phyloP scores from a whole-genome alignment of 2,329 filamentous ascomycete genomes.

The Hypoxylon sp. region DNA sequence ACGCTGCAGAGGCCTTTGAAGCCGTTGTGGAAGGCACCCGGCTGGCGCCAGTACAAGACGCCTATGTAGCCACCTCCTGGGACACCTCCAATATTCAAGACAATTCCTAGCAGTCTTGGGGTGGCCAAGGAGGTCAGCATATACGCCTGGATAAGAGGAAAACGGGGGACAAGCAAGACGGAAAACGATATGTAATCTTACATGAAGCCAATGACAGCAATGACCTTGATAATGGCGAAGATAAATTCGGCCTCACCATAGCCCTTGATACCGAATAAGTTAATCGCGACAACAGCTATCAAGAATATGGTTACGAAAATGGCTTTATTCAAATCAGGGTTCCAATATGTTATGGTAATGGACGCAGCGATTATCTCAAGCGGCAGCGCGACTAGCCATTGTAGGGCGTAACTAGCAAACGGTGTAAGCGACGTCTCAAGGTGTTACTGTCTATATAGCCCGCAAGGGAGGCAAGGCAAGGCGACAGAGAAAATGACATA shows the following conservation, averaged over 20 bases:
- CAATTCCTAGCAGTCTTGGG: conserved; percentile 78
- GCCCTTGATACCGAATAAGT: conserved; percentile 85
- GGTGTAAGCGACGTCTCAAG: conserved; percentile 3
- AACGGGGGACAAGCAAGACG: no score
- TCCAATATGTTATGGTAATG: conserved; percentile 85
- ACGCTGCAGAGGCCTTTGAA: conserved; percentile 84
- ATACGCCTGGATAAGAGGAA: not conserved
- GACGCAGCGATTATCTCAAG: conserved; percentile 88
- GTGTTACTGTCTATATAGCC: not conserved
- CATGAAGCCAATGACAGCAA: conserved; percentile 89
- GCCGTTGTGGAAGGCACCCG: conserved; percentile 84
- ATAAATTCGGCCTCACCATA: conserved; percentile 92
- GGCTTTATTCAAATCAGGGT: conserved; percentile 67
- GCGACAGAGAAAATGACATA: conserved; percentile 52
- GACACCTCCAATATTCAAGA: conserved; percentile 84
- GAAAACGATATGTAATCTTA: conserved; percentile 51
- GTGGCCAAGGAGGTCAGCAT: conserved; percentile 9
- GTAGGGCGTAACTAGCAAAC: conserved; percentile 73
- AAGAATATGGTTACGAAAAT: conserved; percentile 88
- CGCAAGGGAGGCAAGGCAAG: not conserved
- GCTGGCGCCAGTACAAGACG: conserved; percentile 75
- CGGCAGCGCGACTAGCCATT: conserved; percentile 85
- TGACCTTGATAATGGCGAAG: conserved; percentile 85
- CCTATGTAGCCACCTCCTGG: conserved; percentile 80
- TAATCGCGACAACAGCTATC: conserved; percentile 77